Conservation (phyloP, 2,329 filamentous ascomycete species). For the Plectosphaerella cucumerina region DNA sequence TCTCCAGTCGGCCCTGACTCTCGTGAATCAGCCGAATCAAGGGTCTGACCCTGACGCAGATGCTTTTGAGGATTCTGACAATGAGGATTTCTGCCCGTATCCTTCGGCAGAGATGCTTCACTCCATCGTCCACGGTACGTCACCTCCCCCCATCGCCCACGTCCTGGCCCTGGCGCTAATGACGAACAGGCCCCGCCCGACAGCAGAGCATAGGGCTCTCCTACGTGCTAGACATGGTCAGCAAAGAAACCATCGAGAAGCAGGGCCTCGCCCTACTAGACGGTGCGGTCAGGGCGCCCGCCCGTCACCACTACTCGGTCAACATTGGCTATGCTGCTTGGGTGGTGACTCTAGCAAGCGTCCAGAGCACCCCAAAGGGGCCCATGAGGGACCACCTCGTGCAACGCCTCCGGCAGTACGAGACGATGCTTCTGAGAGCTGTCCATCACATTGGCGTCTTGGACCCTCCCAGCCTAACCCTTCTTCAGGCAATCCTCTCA, state of each 20-base stretch:
- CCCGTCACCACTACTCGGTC: background rate
- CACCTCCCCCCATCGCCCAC: too few relatives aligned
- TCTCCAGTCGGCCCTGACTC: background rate
- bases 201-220: background rate
- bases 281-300: background rate
- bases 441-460: constrained; percentile 1
- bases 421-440: background rate
- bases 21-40: background rate
- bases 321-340: constrained; percentile 1
- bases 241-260: background rate
- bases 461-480: background rate
- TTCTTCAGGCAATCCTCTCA: background rate
- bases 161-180: background rate
- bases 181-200: background rate
- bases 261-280: constrained; percentile 1
- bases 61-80: background rate
- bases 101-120: background rate
- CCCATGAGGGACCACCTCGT: constrained; percentile 1
- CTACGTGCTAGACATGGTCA: constrained; percentile 1
- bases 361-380: background rate
- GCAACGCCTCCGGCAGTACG: background rate
- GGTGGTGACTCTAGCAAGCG: background rate
- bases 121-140: background rate
- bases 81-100: background rate
- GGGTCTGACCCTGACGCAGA: background rate